These are phyloP conservation scores for Moricandia arvensis DNA, from an alignment of 345 rosid species.

Conservation along the genomic window DNA sequence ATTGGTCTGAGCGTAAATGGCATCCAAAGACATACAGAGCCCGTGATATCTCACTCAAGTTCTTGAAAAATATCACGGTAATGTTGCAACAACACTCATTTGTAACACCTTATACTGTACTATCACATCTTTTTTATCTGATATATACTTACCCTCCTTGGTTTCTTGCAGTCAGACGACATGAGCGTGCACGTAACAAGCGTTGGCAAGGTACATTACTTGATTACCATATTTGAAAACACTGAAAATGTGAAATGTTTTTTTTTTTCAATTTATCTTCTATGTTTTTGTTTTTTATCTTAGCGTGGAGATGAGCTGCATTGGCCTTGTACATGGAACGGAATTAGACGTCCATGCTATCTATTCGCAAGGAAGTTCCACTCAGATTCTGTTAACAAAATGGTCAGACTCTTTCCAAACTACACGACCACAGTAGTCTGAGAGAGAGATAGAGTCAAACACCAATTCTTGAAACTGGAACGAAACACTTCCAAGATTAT, in stretches of 20 bases:
- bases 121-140: neutral
- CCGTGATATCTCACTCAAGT: conserved; percentile 57
- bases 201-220: conserved; percentile 52
- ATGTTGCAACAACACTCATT: neutral
- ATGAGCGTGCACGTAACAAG: conserved; percentile 77
- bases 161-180: conserved; percentile 66
- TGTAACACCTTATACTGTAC: conserved; percentile 2
- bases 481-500: conserved; percentile 8
- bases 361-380: conserved; percentile 92
- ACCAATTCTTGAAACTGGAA: conserved; percentile 28
- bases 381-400: conserved; percentile 62
- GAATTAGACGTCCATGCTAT: conserved; percentile 87
- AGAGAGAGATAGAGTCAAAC: conserved; percentile 28
- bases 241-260: neutral
- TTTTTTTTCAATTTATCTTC: too few species aligned
- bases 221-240: neutral
- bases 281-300: neutral
- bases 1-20: conserved; percentile 99
- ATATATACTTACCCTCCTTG: neutral
- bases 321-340: conserved; percentile 87
- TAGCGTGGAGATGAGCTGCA: conserved; percentile 58
- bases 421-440: conserved; percentile 51
- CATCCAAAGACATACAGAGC: conserved; percentile 90
- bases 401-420: conserved; percentile 74
- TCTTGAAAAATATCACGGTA: conserved; percentile 85